These are phyloP conservation scores for Tetrapisispora fleetii DNA, from an alignment of 805 yeast species.

Conservation along the genomic window DNA sequence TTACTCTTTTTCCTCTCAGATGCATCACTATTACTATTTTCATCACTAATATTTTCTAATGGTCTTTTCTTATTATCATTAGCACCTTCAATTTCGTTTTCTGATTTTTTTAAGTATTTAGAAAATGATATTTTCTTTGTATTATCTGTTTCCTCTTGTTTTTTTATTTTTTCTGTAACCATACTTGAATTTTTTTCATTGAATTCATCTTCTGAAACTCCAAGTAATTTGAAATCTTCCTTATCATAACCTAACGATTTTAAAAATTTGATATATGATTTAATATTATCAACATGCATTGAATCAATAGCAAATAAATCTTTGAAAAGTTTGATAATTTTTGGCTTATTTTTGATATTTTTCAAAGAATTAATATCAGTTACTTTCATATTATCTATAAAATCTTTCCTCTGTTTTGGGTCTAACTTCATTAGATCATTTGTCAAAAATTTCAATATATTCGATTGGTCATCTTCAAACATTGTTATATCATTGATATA, in stretches of 20 bases:
- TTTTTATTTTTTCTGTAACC: not conserved
- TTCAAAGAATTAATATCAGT: not conserved
- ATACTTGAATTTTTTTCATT: not conserved
- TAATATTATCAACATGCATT: not conserved
- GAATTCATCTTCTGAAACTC: not conserved
- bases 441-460: slow-evolving; percentile 13
- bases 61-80: slow-evolving; percentile 14
- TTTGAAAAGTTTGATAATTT: not conserved
- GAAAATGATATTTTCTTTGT: slow-evolving; percentile 29
- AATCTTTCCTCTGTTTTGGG: slow-evolving; percentile 21
- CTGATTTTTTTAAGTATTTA: slow-evolving; percentile 26
- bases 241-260: not conserved
- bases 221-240: not conserved
- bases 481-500: slow-evolving; percentile 19
- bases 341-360: not conserved
- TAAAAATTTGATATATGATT: not conserved
- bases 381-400: slow-evolving; percentile 13
- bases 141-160: slow-evolving; percentile 12
- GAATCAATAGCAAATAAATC: not conserved
- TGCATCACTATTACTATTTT: not conserved
- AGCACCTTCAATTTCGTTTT: slow-evolving; percentile 6
- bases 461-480: slow-evolving; percentile 6
- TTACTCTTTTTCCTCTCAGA: not conserved
- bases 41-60: not conserved
- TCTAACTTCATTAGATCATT: slow-evolving; percentile 18